These are phyloP conservation scores for Tephrocybe sp. DNA, from an alignment of 768 basidiomycete genomes.

Conservation along the genomic window DNA sequence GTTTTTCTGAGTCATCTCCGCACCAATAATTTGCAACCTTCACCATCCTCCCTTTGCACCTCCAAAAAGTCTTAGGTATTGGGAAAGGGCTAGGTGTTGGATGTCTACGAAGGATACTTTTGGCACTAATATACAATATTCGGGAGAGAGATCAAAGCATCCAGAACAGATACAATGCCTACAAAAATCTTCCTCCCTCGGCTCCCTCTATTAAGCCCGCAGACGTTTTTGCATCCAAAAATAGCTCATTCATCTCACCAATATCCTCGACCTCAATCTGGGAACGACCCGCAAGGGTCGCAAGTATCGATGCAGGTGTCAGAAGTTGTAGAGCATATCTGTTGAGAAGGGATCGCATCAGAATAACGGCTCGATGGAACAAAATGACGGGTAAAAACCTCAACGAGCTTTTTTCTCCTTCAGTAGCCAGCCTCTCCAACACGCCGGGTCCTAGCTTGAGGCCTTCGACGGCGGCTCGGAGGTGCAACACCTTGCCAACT, in stretches of 20 bases:
- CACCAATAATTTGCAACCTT: too few species aligned
- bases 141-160: too few species aligned
- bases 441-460: constrained; percentile 75
- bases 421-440: constrained; percentile 74
- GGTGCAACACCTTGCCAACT: constrained; percentile 81
- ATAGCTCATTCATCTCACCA: constrained; percentile 90
- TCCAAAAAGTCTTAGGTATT: too few species aligned
- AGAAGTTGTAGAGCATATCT: constrained; percentile 92
- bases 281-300: constrained; percentile 69
- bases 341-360: constrained; percentile 2
- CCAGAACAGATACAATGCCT: background rate
- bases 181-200: constrained; percentile 25
- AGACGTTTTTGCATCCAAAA: constrained; percentile 89
- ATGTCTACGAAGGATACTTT: background rate
- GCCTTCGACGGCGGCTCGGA: constrained; percentile 86
- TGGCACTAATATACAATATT: too few species aligned
- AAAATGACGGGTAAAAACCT: constrained; percentile 40
- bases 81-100: too few species aligned
- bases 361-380: background rate
- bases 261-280: constrained; percentile 90
- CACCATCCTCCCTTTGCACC: too few species aligned
- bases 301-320: constrained; percentile 88
- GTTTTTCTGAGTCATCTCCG: too few species aligned
- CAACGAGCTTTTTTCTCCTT: constrained; percentile 81
- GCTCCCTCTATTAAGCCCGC: constrained; percentile 53